A percentile compares a stretch with the other conserved stretches of the same genome.
Conservation (phyloP, 1,284 basidiomycete genomes). For the Psilocybe mexicana region DNA sequence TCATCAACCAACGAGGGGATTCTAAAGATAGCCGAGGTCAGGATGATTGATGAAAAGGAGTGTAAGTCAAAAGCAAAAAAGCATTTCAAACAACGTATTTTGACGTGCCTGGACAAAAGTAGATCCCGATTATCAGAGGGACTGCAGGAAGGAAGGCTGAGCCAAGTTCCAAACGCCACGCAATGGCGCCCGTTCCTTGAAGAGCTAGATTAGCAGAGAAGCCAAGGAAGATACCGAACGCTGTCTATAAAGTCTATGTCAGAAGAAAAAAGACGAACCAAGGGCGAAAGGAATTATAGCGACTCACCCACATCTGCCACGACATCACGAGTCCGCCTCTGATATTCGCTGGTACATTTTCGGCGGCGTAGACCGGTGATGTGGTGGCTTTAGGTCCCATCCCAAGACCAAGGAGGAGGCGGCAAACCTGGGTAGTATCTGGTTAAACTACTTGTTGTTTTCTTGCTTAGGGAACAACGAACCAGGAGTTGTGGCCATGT, state of each 20-base stretch:
- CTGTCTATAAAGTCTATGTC: slow-evolving; percentile 33
- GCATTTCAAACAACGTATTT: not conserved
- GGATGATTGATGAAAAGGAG: not conserved
- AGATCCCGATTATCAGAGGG: slow-evolving; percentile 48
- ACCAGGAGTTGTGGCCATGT: slow-evolving; percentile 54
- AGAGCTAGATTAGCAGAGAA: slow-evolving; percentile 53
- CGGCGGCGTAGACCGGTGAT: slow-evolving; percentile 59
- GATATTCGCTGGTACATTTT: slow-evolving; percentile 62
- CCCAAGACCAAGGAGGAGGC: slow-evolving; percentile 64
- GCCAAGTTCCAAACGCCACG: slow-evolving; percentile 60
- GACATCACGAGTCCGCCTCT: slow-evolving; percentile 74
- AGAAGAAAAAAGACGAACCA: not conserved
- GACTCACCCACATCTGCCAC: slow-evolving; percentile 59
- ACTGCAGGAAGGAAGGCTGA: slow-evolving; percentile 57
- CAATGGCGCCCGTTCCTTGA: slow-evolving; percentile 43
- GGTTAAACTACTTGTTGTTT: not conserved
- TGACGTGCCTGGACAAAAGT: slow-evolving; percentile 49
- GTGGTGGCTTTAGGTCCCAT: slow-evolving; percentile 71
- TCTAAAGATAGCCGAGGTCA: slow-evolving; percentile 32
- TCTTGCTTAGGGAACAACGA: slow-evolving; percentile 15
- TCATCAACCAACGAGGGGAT: slow-evolving; percentile 73
- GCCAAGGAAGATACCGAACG: slow-evolving; percentile 59
- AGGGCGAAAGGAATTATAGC: not conserved
- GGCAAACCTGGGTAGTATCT: slow-evolving; percentile 38
- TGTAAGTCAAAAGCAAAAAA: not conserved